Evolutionary conservation across 139 green algal species (phyloP), one percentile per base, ranked within the genome.

Genomic region (Chlorella sp.): DNA sequence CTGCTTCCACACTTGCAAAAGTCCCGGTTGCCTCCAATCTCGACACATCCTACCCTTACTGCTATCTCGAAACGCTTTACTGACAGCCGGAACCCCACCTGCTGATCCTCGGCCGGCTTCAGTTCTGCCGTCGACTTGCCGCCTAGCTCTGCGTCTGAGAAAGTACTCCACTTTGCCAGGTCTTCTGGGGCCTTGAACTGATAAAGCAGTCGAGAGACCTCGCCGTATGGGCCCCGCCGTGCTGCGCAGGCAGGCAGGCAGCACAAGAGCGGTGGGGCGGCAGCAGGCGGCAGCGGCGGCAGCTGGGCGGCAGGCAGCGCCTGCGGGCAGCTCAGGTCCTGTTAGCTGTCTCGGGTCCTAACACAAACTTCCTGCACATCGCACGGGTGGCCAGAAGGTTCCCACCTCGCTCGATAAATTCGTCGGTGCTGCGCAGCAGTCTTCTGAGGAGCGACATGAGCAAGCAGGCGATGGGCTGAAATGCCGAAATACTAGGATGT

Each of bases 131-230:
- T 89, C 48, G 90, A 92, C 36, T 83, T 76, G 53, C 93, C 93
- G 32, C 93, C 93, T 19, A 91, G 66, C 85, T 92, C 69, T 0
- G 86, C 71, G 37, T 95, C 93, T 30, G 93, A 90, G 39, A 93
- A 94, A 9, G 87, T 68, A 24, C 26, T 89, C 93, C 93, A 95
- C 37, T 57, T 37, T 2, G n/a, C 57, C 14, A 95, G 76, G 81
- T 95, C 92, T 36, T 92, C 71, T 32, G 81, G n/a, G 0, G 26
- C 81, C 34, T 76, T 78, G 81, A 95, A 95, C 24, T 53, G 40
- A 69, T 89, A 95, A 26, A 95, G 85, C 32, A 85, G 60, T 32
- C 64, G 75, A 34, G 66, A 81, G 37, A 22, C 48, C 68, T 80
- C 84, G 28, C 84, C 84, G 26, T 69, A 88, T 1, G 84, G 84